A percentile compares a stretch with the other conserved stretches of the same genome.
These are phyloP conservation scores for Serendipita vermifera DNA, from an alignment of 768 basidiomycete genomes.

Conservation along the genomic window DNA sequence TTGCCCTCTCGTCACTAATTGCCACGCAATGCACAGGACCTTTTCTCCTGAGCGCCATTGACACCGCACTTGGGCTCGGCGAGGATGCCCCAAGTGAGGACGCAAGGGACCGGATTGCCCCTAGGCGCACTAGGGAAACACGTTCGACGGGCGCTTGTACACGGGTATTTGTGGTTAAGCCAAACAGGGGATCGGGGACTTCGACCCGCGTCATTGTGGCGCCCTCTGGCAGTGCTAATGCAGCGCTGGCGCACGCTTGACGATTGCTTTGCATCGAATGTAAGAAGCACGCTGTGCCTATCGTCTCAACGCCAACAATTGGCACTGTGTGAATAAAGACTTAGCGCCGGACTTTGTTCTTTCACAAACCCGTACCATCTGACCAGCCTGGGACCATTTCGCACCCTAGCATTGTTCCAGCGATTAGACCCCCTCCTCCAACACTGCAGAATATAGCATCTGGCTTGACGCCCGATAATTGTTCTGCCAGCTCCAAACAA, in stretches of 20 bases:
- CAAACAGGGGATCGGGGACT: slow-evolving; percentile 26
- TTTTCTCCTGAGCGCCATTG: slow-evolving; percentile 46
- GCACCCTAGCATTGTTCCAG: slow-evolving; percentile 60
- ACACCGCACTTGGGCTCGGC: slow-evolving; percentile 47
- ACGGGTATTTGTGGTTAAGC: slow-evolving; percentile 31
- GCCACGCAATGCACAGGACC: slow-evolving; percentile 47
- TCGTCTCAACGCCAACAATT: slow-evolving; percentile 54
- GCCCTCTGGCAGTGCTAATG: neutral
- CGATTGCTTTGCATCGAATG: slow-evolving; percentile 46
- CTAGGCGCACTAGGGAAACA: slow-evolving; percentile 46
- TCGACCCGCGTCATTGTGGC: slow-evolving; percentile 22
- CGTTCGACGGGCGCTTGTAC: no score
- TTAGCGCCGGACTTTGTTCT: no score
- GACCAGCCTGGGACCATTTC: slow-evolving; percentile 46
- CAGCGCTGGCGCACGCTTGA: no score
- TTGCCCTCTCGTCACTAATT: slow-evolving; percentile 55
- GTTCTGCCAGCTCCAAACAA: slow-evolving; percentile 47
- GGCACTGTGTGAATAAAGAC: no score
- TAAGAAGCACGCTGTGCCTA: slow-evolving; percentile 62
- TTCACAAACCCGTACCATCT: no score
- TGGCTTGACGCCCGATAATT: slow-evolving; percentile 39
- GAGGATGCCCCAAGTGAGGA: slow-evolving; percentile 60
- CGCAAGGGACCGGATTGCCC: slow-evolving; percentile 46
- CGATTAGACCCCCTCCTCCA: slow-evolving; percentile 60
- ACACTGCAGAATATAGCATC: slow-evolving; percentile 68